A percentile compares a stretch with the other conserved stretches of the same genome.
Evolutionary conservation across 2,329 filamentous ascomycete species (phyloP).

Genomic region (Fusarium beomiforme): DNA sequence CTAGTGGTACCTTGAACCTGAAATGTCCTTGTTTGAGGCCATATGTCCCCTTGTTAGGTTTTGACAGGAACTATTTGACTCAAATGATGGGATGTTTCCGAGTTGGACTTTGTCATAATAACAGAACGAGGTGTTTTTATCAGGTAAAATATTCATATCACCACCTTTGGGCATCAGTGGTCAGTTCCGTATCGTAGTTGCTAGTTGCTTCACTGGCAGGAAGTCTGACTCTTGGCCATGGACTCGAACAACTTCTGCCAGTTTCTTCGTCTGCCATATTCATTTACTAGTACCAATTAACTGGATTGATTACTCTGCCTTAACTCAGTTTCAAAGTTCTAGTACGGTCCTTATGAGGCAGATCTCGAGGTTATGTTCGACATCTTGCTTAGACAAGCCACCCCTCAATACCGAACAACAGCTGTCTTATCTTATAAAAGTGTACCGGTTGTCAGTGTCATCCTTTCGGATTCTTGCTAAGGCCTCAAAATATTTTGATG

Average conservation of each 20-base stretch:
- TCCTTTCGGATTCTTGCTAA: rapidly evolving
- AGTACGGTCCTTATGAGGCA: no score
- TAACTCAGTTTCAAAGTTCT: rapidly evolving
- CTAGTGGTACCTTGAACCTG: neutral
- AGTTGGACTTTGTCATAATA: neutral
- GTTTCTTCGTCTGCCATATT: no score
- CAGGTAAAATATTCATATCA: neutral
- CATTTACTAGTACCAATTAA: rapidly evolving
- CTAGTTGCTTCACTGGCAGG: neutral
- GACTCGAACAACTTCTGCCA: neutral
- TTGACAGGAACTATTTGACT: neutral
- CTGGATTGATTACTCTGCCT: rapidly evolving
- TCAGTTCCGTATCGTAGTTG: neutral
- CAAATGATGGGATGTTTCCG: neutral
- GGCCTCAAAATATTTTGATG: rapidly evolving
- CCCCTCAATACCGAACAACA: neutral
- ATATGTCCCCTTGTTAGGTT: neutral
- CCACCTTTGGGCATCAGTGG: neutral
- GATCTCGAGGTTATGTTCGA: neutral
- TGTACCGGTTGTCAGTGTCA: rapidly evolving
- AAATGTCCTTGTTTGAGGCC: neutral
- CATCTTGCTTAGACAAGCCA: neutral
- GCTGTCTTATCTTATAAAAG: no score
- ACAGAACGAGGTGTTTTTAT: neutral
- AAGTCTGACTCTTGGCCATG: no score